Evolutionary conservation across 108 stramenopile genomes (phyloP), one percentile per base, ranked within the genome.

Genomic region (Cyclotella choctawhatcheeana): DNA sequence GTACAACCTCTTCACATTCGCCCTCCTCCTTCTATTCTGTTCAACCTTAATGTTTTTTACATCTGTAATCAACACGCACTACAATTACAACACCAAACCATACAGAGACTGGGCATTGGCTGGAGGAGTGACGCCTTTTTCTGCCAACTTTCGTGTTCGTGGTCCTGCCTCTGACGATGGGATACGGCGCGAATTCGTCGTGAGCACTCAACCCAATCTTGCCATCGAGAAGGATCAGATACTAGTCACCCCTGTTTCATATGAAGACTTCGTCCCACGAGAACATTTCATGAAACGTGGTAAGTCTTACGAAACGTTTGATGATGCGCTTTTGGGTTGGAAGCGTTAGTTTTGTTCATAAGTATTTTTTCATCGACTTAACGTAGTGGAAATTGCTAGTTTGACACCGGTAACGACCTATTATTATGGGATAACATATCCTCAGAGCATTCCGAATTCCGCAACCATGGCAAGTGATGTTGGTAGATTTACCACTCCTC

Each of bases 91-190:
- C 51, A 61, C 30, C 6, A 33, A 10, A 13, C 52, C 66, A 2
- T 73, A 73, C 34, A 31, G 69, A 45, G 72, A 82, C 44, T 85
- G 84, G 84, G 74, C 77, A 10, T 34, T 85, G 34, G 77, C 73
- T 0, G 84, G 84, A 22, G 81, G 81, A 7, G 65, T 85, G 13
- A 82, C 84, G 20, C 68, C 84, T 22, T 75, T 64, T 14, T 74
- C 82, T 26, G 81, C 81, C 25, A 29, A 71, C 27, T 85, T 85
- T 51, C 84, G 81, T 17, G 78, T 85, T 32, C 81, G 84, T 3
- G 65, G 69, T 17, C 67, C 80, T 22, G 37, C 45, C 18, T 4
- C 33, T 12, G 61, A 73, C 25, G 80, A 77, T 18, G 69, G 69
- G 24, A 73, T 50, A 25, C 51, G 25, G 29, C 44, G 78, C 6